Evolutionary conservation across 352 stramenopile genomes (phyloP).

Genomic region (Globisporangium heterothallicum): DNA sequence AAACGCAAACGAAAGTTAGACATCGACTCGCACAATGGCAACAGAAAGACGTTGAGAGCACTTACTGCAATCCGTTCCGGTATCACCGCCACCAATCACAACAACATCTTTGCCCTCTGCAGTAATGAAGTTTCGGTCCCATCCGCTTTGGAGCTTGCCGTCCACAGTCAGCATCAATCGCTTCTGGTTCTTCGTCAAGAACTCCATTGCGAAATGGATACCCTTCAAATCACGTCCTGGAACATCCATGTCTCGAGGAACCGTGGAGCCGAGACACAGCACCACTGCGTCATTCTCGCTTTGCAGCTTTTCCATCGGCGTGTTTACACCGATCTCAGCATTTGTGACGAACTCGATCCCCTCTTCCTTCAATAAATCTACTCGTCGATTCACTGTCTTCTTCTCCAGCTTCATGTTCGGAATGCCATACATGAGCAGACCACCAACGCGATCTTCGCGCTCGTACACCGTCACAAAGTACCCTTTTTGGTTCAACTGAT

Average conservation of each 20-base stretch:
- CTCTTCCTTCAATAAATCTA: conserved; percentile 93
- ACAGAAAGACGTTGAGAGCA: background rate
- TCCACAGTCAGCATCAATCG: conserved; percentile 93
- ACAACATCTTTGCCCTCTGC: conserved; percentile 97
- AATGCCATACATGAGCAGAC: conserved; percentile 98
- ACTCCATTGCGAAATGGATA: conserved; percentile 97
- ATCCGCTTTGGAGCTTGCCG: conserved; percentile 93
- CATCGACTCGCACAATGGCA: background rate
- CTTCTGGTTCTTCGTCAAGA: conserved; percentile 98
- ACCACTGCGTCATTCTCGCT: conserved; percentile 89
- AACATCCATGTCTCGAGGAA: conserved; percentile 91
- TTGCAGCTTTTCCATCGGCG: conserved; percentile 73
- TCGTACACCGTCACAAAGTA: conserved; percentile 97
- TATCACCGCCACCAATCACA: conserved; percentile 96
- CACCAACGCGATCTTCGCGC: conserved; percentile 93
- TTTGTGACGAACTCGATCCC: conserved; percentile 97
- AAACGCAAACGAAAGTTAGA: conserved; percentile 4
- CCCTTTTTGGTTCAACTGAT: conserved; percentile 97
- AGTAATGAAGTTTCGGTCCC: conserved; percentile 93
- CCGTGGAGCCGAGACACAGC: conserved; percentile 93
- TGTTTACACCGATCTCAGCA: conserved; percentile 87
- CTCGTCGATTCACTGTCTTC: conserved; percentile 92
- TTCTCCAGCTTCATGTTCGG: conserved; percentile 99
- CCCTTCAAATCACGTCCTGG: conserved; percentile 89
- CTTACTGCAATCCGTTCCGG: conserved; percentile 94